Conservation (phyloP, 768 basidiomycete species). For the Trametes villosa region DNA sequence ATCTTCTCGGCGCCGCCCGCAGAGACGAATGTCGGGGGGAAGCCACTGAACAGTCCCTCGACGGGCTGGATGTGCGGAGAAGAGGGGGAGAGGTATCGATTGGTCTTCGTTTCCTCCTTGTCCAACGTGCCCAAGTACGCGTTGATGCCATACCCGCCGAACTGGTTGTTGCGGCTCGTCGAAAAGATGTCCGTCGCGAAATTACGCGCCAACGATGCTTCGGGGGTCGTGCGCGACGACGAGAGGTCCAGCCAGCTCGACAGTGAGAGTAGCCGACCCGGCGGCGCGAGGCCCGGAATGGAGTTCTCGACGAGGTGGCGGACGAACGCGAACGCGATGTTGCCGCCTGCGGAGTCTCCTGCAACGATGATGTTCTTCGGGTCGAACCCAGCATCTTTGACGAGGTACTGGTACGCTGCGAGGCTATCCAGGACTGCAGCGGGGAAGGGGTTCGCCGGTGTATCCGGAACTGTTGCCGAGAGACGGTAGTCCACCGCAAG, state of each 20-base stretch:
- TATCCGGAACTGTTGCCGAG: constrained; percentile 31
- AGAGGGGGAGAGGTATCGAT: constrained; percentile 24
- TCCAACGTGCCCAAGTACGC: constrained; percentile 14
- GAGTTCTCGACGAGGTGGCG: constrained; percentile 39
- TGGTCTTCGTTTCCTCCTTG: constrained; percentile 6
- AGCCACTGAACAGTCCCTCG: constrained; percentile 32
- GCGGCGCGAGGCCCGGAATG: constrained; percentile 21
- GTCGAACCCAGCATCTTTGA: constrained; percentile 44
- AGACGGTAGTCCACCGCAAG: constrained; percentile 56
- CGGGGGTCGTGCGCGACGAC: constrained; percentile 7
- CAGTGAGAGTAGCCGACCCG: constrained; percentile 40
- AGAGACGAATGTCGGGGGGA: constrained; percentile 39
- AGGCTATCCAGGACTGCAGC: constrained; percentile 57
- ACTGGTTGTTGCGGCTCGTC: background rate
- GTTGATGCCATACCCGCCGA: constrained; percentile 10
- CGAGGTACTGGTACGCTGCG: constrained; percentile 55
- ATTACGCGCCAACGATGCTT: constrained; percentile 9
- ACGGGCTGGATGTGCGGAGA: constrained; percentile 12
- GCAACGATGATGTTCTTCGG: constrained; percentile 49
- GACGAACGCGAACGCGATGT: constrained; percentile 48
- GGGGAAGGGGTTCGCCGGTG: constrained; percentile 49
- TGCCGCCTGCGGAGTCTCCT: constrained; percentile 62
- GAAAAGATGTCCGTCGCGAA: constrained; percentile 5
- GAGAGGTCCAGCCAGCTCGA: constrained; percentile 36
- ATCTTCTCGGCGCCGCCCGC: constrained; percentile 36